Evolutionary conservation across 2,329 filamentous ascomycete species (phyloP).

Genomic region (Xylaria sp.): DNA sequence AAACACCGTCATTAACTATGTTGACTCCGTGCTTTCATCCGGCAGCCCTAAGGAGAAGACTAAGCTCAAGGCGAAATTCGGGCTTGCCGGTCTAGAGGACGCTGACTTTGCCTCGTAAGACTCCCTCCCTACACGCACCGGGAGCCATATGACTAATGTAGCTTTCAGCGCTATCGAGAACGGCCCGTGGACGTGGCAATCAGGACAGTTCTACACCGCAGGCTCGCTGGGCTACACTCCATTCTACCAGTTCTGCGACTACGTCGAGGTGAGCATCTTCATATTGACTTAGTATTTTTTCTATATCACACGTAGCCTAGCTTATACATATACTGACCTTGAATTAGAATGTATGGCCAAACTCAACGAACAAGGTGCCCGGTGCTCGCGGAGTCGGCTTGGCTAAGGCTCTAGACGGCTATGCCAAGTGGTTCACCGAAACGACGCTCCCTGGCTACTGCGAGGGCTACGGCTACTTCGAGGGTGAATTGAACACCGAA

Average conservation of each 20-base stretch:
- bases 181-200: slow-evolving; percentile 69
- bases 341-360: slow-evolving; percentile 52
- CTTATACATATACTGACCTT: slow-evolving; percentile 18
- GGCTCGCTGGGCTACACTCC: slow-evolving; percentile 57
- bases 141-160: slow-evolving; percentile 6
- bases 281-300: not conserved
- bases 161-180: slow-evolving; percentile 57
- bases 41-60: slow-evolving; percentile 55
- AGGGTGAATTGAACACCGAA: slow-evolving; percentile 56
- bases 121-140: not conserved
- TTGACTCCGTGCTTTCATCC: slow-evolving; percentile 59
- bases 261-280: slow-evolving; percentile 51
- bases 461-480: slow-evolving; percentile 59
- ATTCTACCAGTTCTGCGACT: slow-evolving; percentile 64
- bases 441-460: slow-evolving; percentile 58
- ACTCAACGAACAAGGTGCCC: slow-evolving; percentile 61
- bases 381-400: slow-evolving; percentile 63
- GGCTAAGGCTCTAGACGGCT: slow-evolving; percentile 62
- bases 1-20: slow-evolving; percentile 60
- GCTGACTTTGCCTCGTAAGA: slow-evolving; percentile 57
- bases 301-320: not conserved
- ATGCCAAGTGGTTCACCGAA: slow-evolving; percentile 60
- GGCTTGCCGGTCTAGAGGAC: slow-evolving; percentile 58
- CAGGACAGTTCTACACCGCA: slow-evolving; percentile 59
- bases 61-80: slow-evolving; percentile 63